Base-by-base conservation (phyloP, 768 basidiomycete genomes). In the Asterophora parasitica region DNA sequence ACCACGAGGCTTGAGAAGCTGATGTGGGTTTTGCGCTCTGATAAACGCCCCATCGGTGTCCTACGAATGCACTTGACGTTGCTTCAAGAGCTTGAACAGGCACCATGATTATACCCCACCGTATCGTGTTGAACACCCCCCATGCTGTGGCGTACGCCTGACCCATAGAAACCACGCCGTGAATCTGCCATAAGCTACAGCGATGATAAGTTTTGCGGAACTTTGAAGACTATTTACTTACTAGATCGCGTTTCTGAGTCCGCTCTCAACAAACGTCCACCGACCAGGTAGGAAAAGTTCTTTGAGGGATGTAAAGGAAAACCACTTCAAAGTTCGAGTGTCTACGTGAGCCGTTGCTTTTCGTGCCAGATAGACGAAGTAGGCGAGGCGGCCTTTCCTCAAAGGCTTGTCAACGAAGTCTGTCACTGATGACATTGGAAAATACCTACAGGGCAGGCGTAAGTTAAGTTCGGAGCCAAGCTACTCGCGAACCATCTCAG, bases 361-460 rank as follows among this genome's bases (percentile, higher is more conserved):
- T 41, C 51, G 37, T 16, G 41, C 41, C 4, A 56, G 36, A 27
- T 41, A 54, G 20, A 59, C n/a, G 30, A 59, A 54, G 46, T 59
- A 57, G 8, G 42, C 44, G 2, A 59, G 45, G 16, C 58, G n/a
- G n/a, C n/a, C n/a, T n/a, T n/a, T n/a, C n/a, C n/a, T n/a, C n/a
- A n/a, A n/a, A n/a, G n/a, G n/a, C n/a, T n/a, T n/a, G n/a, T n/a
- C n/a, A n/a, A n/a, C n/a, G n/a, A n/a, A n/a, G n/a, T n/a, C n/a
- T n/a, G n/a, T 80, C 55, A 70, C 61, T 16, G 71, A 78, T 50
- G 69, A 67, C 1, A 77, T 75, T n/a, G 74, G 74, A 74, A 73
- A 49, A 32, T 64, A 42, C n/a, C n/a, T n/a, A n/a, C n/a, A n/a
- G n/a, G n/a, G n/a, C n/a, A n/a, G n/a, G n/a, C n/a, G n/a, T n/a